Evolutionary conservation across 805 yeast genomes (phyloP).

Genomic region (Saturnispora halmiae): DNA sequence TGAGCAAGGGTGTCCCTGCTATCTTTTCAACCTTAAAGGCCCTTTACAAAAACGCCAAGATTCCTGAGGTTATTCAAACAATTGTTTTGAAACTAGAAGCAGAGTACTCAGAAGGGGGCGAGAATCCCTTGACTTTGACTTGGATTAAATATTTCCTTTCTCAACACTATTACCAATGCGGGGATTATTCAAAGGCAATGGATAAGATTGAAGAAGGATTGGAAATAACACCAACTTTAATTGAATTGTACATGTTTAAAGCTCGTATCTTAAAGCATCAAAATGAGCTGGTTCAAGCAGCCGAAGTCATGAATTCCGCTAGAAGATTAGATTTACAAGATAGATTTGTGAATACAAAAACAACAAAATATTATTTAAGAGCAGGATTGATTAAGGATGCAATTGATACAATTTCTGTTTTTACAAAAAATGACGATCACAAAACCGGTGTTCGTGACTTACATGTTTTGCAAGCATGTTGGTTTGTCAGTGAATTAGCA

Average conservation of each 20-base stretch:
- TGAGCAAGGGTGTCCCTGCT: conserved; percentile 81
- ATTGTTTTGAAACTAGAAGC: conserved; percentile 43
- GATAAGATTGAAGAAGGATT: conserved; percentile 53
- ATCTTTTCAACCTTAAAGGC: conserved; percentile 81
- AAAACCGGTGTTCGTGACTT: conserved; percentile 81
- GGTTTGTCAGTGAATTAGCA: conserved; percentile 82
- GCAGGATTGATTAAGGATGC: conserved; percentile 71
- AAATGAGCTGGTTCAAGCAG: conserved; percentile 56
- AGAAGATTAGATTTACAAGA: conserved; percentile 78
- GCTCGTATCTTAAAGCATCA: conserved; percentile 72
- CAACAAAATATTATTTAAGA: conserved; percentile 75
- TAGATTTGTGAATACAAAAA: conserved; percentile 80
- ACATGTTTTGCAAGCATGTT: conserved; percentile 81
- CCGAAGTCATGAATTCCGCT: conserved; percentile 57
- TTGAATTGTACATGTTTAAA: conserved; percentile 71
- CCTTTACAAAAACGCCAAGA: conserved; percentile 44
- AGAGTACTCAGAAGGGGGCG: conserved; percentile 19
- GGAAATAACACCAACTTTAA: conserved; percentile 70
- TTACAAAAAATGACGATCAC: conserved; percentile 76
- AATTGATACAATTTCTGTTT: conserved; percentile 59
- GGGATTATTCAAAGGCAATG: conserved; percentile 46
- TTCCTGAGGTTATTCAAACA: conserved; percentile 36
- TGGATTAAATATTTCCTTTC: conserved; percentile 77
- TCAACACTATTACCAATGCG: conserved; percentile 59
- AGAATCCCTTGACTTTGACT: conserved; percentile 36